Evolutionary conservation across 2,329 filamentous ascomycete species (phyloP).

Genomic region (Aspergillus phoenicis): DNA sequence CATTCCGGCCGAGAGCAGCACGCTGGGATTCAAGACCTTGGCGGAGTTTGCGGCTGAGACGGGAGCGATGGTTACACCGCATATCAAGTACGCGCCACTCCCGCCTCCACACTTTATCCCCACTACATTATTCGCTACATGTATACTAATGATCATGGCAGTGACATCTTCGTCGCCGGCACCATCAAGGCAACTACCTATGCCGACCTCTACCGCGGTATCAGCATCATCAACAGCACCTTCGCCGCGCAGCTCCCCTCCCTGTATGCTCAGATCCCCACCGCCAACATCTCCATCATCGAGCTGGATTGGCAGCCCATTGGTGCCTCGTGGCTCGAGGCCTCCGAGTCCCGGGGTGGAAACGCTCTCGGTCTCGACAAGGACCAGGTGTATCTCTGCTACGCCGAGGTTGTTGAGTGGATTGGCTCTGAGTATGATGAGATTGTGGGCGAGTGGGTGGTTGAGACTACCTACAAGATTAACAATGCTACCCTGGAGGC

Average conservation of each 20-base stretch:
- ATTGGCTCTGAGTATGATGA: slow-evolving; percentile 31
- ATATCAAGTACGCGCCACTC: slow-evolving; percentile 33
- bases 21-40: slow-evolving; percentile 40
- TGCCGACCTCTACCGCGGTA: slow-evolving; percentile 39
- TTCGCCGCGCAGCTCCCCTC: slow-evolving; percentile 45
- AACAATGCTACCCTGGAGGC: slow-evolving; percentile 31
- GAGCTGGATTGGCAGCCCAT: slow-evolving; percentile 45
- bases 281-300: slow-evolving; percentile 44
- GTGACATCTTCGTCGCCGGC: slow-evolving; percentile 41
- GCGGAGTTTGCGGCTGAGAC: slow-evolving; percentile 37
- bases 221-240: slow-evolving; percentile 43
- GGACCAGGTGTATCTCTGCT: slow-evolving; percentile 44
- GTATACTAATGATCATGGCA: slow-evolving; percentile 9
- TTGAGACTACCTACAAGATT: slow-evolving; percentile 33
- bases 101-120: too few relatives aligned
- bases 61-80: slow-evolving; percentile 35
- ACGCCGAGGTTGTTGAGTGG: slow-evolving; percentile 42
- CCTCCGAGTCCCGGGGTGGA: slow-evolving; percentile 27
- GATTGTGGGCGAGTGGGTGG: slow-evolving; percentile 37
- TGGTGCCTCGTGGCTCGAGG: slow-evolving; percentile 39
- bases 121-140: neutral
- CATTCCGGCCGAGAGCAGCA: slow-evolving; percentile 38
- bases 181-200: slow-evolving; percentile 34
- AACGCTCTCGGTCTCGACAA: slow-evolving; percentile 32
- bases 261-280: slow-evolving; percentile 37